A percentile compares a stretch with the other conserved stretches of the same genome.
phyloP scores from a whole-genome alignment of 2,329 filamentous ascomycete species.

The Geoglossum cookeanum region DNA sequence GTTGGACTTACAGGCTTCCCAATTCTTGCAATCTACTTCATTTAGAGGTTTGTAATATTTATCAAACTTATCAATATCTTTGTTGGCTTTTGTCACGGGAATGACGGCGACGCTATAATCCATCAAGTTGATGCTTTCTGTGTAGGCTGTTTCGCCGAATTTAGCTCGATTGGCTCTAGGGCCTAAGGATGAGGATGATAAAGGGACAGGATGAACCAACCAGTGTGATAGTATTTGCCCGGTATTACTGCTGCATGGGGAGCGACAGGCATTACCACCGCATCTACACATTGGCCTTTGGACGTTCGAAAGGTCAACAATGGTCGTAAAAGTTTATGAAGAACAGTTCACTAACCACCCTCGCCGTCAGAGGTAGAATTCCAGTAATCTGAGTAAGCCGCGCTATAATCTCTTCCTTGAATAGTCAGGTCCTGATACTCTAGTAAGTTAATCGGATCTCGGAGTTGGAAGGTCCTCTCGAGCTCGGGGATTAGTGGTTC shows the following conservation, averaged over 20 bases:
- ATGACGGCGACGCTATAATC: conserved; percentile 36
- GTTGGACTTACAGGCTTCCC: conserved; percentile 28
- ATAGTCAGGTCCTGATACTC: neutral
- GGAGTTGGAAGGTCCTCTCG: neutral
- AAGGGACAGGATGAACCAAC: conserved; percentile 19
- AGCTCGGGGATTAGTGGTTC: neutral
- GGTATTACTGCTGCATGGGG: conserved; percentile 31
- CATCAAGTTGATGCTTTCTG: conserved; percentile 29
- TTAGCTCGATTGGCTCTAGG: neutral
- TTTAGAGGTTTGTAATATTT: conserved; percentile 21
- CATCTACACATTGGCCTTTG: conserved; percentile 30
- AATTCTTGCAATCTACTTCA: conserved; percentile 25
- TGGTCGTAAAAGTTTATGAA: conserved; percentile 7
- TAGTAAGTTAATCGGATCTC: neutral
- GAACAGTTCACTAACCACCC: neutral
- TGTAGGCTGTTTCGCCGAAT: conserved; percentile 14
- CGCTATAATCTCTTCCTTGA: neutral
- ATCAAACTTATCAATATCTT: conserved; percentile 27
- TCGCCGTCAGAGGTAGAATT: conserved; percentile 10
- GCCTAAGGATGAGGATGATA: neutral
- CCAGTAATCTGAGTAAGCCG: conserved; percentile 11
- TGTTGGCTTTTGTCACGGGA: conserved; percentile 35
- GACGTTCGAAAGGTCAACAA: conserved; percentile 15
- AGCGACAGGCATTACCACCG: conserved; percentile 30
- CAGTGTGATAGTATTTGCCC: conserved; percentile 27